Conservation (phyloP, 345 rosid species). For the Salix exigua region DNA sequence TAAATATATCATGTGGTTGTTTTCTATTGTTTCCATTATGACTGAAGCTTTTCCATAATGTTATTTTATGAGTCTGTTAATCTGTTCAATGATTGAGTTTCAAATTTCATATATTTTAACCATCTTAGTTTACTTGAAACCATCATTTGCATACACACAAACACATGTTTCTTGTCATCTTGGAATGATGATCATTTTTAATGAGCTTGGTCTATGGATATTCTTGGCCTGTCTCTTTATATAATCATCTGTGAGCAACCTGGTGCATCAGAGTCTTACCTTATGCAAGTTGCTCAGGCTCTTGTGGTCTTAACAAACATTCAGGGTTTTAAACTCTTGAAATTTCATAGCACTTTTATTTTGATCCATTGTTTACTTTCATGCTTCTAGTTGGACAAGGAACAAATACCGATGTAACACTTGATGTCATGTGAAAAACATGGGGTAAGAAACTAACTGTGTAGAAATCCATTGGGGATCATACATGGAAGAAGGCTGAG, state of each 20-base stretch:
- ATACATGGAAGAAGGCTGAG: neutral
- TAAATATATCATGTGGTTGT: neutral
- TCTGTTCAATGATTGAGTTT: neutral
- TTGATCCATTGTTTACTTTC: neutral
- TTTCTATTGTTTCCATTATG: neutral
- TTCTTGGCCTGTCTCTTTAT: neutral
- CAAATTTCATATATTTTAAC: neutral
- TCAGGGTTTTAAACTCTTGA: neutral
- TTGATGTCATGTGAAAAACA: neutral
- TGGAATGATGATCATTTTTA: neutral
- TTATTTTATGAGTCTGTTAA: neutral
- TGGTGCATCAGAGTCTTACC: neutral
- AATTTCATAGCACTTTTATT: neutral
- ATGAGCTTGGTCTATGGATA: neutral
- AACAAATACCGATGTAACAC: neutral
- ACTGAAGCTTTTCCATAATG: neutral
- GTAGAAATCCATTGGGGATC: neutral
- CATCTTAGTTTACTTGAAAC: neutral
- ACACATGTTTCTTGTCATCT: neutral
- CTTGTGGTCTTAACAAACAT: neutral
- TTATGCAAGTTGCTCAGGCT: neutral
- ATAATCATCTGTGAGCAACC: neutral
- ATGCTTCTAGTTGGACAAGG: neutral
- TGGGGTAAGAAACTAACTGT: neutral
- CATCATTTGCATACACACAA: neutral